Base-by-base conservation (phyloP, 2,329 filamentous ascomycete species). In the Epichloe sp. region DNA sequence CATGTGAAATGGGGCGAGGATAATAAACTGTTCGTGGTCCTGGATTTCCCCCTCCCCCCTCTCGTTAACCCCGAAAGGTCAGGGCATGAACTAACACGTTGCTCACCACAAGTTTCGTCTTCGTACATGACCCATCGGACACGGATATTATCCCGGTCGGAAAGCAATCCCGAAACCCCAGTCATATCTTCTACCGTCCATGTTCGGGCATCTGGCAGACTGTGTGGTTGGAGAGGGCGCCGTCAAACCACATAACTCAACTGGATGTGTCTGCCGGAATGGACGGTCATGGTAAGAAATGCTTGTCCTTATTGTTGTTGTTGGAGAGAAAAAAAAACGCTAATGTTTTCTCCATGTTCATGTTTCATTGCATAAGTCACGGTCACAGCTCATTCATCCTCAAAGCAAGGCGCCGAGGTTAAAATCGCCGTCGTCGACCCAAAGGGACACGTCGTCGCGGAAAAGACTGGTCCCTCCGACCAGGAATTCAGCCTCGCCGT, bases 121-220 rank as follows among this genome's bases (percentile, higher is more conserved):
- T 80, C 57, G 82, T 84, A 0, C 76, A 78, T 49, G 83, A 87
- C 54, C 83, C 83, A 0, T 86, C 83, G 0, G 83, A 86, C 57
- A 60, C 63, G 34, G 69, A 70, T 2, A 72, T 81, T 12, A 81
- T 83, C 42, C 82, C 83, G 0, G 73, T 84, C 43, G 83, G 83
- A 55, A 85, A 86, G 61, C 82, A 85, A 62, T 77, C 74, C 0
- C 60, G 75, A 1, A 66, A 64, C 0, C 78, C 76, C 0, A 74
- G 71, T 11, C 77, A 81, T 57, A 87, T 87, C 53, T 87, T 84
- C 63, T 87, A 87, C 62, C 80, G 79, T 0, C 79, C 84, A 0
- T 87, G 83, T 61, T 83, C 80, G 36, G 84, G 84, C 5, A 86
- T 88, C 55, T 88, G 84, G 84, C 83, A 86, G 60, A 75, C 74